These are phyloP conservation scores for Magnusiomyces clavatus DNA, from an alignment of 1,139 yeast genomes.

Conservation along the genomic window DNA sequence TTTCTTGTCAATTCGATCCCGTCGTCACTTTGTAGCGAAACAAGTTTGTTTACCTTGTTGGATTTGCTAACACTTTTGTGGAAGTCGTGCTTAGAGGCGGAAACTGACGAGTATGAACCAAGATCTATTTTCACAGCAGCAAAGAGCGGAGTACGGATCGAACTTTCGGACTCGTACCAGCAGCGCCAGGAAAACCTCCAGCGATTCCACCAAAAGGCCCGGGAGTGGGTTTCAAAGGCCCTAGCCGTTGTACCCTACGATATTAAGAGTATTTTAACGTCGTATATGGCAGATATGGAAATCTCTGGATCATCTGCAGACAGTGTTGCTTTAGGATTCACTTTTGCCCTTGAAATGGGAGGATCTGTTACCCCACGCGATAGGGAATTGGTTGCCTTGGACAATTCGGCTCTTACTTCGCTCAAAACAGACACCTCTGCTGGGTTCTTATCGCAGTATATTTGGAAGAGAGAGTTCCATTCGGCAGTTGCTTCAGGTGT, in stretches of 20 bases:
- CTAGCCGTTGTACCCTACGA: conserved; percentile 58
- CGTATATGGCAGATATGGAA: conserved; percentile 51
- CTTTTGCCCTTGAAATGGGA: conserved; percentile 86
- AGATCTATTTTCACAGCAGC: conserved; percentile 59
- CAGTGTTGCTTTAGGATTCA: conserved; percentile 62
- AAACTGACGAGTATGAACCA: conserved; percentile 79
- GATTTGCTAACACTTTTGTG: conserved; percentile 74
- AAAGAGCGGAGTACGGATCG: conserved; percentile 46
- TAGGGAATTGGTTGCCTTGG: conserved; percentile 26
- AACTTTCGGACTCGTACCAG: conserved; percentile 67
- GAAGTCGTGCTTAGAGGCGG: conserved; percentile 81
- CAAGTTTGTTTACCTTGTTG: conserved; percentile 65
- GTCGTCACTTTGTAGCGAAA: conserved; percentile 67
- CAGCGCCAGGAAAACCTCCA: conserved; percentile 70
- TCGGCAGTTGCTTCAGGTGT: conserved; percentile 9
- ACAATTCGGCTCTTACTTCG: conserved; percentile 15
- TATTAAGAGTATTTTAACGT: conserved; percentile 66
- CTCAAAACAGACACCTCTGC: conserved; percentile 51
- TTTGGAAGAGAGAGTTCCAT: conserved; percentile 45
- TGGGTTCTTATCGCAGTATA: conserved; percentile 67
- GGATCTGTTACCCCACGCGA: conserved; percentile 62
- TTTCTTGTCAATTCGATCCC: conserved; percentile 63
- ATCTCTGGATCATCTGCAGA: conserved; percentile 19
- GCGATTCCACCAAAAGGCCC: conserved; percentile 51
- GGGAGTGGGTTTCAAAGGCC: conserved; percentile 54